Conservation (phyloP, 2,329 filamentous ascomycete genomes). For the Venturia carpophila region DNA sequence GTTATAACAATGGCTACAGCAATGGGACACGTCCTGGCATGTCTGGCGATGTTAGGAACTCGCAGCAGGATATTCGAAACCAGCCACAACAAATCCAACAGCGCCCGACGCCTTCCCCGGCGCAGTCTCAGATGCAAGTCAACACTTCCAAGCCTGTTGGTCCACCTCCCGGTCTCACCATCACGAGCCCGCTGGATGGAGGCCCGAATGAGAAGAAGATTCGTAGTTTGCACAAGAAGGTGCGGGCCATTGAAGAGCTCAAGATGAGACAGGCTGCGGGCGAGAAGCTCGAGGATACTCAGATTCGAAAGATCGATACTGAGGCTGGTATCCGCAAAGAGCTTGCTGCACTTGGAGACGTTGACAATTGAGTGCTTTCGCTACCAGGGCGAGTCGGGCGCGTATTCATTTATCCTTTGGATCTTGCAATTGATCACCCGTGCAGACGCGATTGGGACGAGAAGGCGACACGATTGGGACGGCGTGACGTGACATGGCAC, state of each 20-base stretch:
- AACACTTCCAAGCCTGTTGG: conserved; percentile 2
- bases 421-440: not conserved
- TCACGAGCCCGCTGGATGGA: conserved; percentile 46
- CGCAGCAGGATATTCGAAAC: not conserved
- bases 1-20: conserved; percentile 6
- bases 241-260: conserved; percentile 92
- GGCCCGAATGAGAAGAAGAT: conserved; percentile 81
- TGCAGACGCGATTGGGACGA: not conserved
- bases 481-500: not conserved
- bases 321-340: conserved; percentile 80
- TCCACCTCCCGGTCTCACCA: conserved; percentile 42
- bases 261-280: conserved; percentile 93
- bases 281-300: conserved; percentile 96
- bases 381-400: not conserved
- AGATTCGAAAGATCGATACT: conserved; percentile 95
- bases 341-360: conserved; percentile 52
- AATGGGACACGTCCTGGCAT: conserved; percentile 4
- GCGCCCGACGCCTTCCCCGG: not conserved
- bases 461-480: not conserved
- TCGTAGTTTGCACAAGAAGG: conserved; percentile 88
- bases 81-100: conserved; percentile 14
- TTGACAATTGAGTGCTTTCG: not conserved
- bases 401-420: not conserved
- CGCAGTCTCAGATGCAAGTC: not conserved
- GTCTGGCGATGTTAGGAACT: not conserved